These are phyloP conservation scores for Lachnellula occidentalis DNA, from an alignment of 2,329 filamentous ascomycete genomes.

Conservation along the genomic window DNA sequence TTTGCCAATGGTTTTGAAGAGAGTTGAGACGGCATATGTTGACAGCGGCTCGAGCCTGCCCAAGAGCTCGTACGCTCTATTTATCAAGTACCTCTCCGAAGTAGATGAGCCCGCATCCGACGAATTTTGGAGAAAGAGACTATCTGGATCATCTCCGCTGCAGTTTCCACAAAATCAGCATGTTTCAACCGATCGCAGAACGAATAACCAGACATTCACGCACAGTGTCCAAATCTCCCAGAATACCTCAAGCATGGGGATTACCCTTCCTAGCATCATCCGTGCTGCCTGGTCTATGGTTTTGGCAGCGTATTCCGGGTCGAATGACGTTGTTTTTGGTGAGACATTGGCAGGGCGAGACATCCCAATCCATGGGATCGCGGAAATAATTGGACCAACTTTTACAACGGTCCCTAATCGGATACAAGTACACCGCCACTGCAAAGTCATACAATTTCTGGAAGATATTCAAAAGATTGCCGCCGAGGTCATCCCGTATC, in stretches of 20 bases:
- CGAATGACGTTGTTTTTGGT: conserved; percentile 38
- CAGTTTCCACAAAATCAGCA: conserved; percentile 45
- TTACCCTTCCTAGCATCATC: conserved; percentile 17
- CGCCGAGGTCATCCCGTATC: conserved; percentile 38
- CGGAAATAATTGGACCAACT: conserved; percentile 37
- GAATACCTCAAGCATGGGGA: conserved; percentile 3
- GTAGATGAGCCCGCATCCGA: conserved; percentile 36
- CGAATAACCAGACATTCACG: conserved; percentile 26
- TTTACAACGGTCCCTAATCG: conserved; percentile 39
- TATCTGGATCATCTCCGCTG: conserved; percentile 38
- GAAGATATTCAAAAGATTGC: conserved; percentile 1
- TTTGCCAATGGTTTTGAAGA: conserved; percentile 27
- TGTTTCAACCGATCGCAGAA: conserved; percentile 38
- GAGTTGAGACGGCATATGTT: conserved; percentile 21
- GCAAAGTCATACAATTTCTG: background rate
- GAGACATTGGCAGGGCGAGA: conserved; percentile 39
- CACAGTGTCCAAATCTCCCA: conserved; percentile 3
- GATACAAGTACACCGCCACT: conserved; percentile 29
- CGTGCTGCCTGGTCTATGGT: conserved; percentile 37
- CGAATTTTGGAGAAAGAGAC: conserved; percentile 42
- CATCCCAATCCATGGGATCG: conserved; percentile 34
- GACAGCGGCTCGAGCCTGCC: conserved; percentile 29
- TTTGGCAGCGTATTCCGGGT: conserved; percentile 33
- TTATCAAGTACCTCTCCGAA: conserved; percentile 41
- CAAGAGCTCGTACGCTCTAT: conserved; percentile 30